Conservation (phyloP, 2,329 filamentous ascomycete genomes). For the Aspergillus amoenus region DNA sequence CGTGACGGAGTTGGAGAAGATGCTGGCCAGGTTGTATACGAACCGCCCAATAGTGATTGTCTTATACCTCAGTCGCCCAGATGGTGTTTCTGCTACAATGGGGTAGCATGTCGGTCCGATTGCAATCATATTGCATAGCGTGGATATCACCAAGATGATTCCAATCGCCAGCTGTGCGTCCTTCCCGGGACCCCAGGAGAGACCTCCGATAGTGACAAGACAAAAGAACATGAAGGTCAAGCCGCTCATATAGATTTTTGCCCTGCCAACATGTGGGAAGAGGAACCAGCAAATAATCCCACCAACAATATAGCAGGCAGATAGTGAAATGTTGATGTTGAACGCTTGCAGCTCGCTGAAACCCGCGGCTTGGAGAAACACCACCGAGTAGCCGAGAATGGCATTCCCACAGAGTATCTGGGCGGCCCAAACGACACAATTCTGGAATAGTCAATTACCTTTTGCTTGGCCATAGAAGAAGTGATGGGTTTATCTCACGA, state of each 20-base stretch:
- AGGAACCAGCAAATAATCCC: slow-evolving; percentile 44
- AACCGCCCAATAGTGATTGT: slow-evolving; percentile 47
- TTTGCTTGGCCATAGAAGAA: neutral
- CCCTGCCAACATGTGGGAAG: slow-evolving; percentile 41
- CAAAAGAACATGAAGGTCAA: slow-evolving; percentile 41
- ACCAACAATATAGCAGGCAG: slow-evolving; percentile 42
- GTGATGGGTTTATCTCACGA: slow-evolving; percentile 41
- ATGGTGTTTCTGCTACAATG: slow-evolving; percentile 54
- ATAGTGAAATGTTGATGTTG: slow-evolving; percentile 42
- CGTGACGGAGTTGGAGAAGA: slow-evolving; percentile 42
- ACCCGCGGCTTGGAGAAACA: slow-evolving; percentile 43
- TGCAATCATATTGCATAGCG: slow-evolving; percentile 55
- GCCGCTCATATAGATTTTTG: slow-evolving; percentile 44
- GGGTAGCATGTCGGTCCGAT: slow-evolving; percentile 55
- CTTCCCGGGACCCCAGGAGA: slow-evolving; percentile 26
- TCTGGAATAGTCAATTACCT: slow-evolving; percentile 11
- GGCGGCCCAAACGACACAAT: slow-evolving; percentile 42
- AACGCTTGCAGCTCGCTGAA: slow-evolving; percentile 39
- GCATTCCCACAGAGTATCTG: slow-evolving; percentile 42
- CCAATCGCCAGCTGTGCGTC: slow-evolving; percentile 33
- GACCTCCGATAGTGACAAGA: slow-evolving; percentile 36
- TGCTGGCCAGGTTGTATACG: slow-evolving; percentile 49
- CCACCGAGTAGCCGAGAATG: slow-evolving; percentile 38
- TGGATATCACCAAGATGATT: slow-evolving; percentile 51
- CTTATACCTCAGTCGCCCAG: slow-evolving; percentile 51